These are phyloP conservation scores for Candida yuanshanica DNA, from an alignment of 805 yeast species.

Conservation along the genomic window DNA sequence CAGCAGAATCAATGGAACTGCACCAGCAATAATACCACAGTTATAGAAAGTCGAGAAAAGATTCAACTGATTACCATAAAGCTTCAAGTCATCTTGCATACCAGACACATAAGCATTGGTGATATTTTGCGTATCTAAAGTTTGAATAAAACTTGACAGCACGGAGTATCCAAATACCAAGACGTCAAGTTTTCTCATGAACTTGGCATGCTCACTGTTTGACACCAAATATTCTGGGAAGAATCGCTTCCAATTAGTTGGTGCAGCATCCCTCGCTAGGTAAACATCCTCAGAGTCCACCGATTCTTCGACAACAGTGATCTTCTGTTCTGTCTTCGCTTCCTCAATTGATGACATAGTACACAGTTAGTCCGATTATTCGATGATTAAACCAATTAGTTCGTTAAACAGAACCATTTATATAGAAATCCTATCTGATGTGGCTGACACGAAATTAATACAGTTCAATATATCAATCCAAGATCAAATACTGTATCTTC, in stretches of 20 bases:
- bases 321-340: no score
- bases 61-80: slow-evolving; percentile 57
- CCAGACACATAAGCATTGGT: slow-evolving; percentile 63
- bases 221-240: slow-evolving; percentile 10
- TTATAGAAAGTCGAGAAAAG: slow-evolving; percentile 52
- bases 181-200: slow-evolving; percentile 45
- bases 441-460: no score
- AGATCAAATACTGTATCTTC: no score
- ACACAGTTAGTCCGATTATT: no score
- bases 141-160: slow-evolving; percentile 60
- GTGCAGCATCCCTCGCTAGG: slow-evolving; percentile 7
- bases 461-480: no score
- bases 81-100: slow-evolving; percentile 46
- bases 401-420: no score
- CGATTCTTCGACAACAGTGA: no score
- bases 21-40: slow-evolving; percentile 49
- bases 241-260: slow-evolving; percentile 9
- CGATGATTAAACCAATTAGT: no score
- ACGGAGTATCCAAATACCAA: slow-evolving; percentile 48
- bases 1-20: slow-evolving; percentile 52
- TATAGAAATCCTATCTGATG: no score
- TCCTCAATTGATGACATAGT: no score
- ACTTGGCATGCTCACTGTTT: slow-evolving; percentile 33
- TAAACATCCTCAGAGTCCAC: background rate
- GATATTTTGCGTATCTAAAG: slow-evolving; percentile 53